These are phyloP conservation scores for Crithidia thermophila DNA, from an alignment of 208 protist species.

Conservation along the genomic window DNA sequence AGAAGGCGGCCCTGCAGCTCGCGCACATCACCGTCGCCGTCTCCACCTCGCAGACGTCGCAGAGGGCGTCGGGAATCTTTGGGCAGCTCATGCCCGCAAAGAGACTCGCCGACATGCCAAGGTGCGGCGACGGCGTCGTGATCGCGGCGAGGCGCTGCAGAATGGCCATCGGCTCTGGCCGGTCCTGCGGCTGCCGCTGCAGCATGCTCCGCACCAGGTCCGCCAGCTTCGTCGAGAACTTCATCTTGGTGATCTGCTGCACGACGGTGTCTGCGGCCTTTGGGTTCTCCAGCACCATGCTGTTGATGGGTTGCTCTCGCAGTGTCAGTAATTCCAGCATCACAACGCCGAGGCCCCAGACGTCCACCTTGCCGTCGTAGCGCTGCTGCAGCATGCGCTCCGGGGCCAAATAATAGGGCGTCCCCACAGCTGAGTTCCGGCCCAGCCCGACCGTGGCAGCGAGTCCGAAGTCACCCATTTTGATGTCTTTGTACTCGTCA, in stretches of 20 bases:
- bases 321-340: constrained; percentile 83
- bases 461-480: constrained; percentile 92
- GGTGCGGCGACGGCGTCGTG: constrained; percentile 29
- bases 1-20: constrained; percentile 56
- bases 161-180: constrained; percentile 57
- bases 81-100: constrained; percentile 62
- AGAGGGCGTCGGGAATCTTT: constrained; percentile 43
- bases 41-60: constrained; percentile 76
- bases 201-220: constrained; percentile 74
- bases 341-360: constrained; percentile 87
- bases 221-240: constrained; percentile 65
- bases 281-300: constrained; percentile 71
- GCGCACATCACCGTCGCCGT: constrained; percentile 39
- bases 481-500: constrained; percentile 66
- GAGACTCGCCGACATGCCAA: constrained; percentile 38
- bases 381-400: constrained; percentile 87
- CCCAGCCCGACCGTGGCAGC: constrained; percentile 67
- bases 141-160: constrained; percentile 49
- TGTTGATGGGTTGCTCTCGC: constrained; percentile 83
- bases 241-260: constrained; percentile 57
- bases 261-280: constrained; percentile 53
- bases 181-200: constrained; percentile 60
- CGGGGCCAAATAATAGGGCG: constrained; percentile 92
- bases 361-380: constrained; percentile 87
- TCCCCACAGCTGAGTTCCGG: constrained; percentile 75